Evolutionary conservation across 179 eudicot genomes (phyloP).

Genomic region (Spergularia azorica): DNA sequence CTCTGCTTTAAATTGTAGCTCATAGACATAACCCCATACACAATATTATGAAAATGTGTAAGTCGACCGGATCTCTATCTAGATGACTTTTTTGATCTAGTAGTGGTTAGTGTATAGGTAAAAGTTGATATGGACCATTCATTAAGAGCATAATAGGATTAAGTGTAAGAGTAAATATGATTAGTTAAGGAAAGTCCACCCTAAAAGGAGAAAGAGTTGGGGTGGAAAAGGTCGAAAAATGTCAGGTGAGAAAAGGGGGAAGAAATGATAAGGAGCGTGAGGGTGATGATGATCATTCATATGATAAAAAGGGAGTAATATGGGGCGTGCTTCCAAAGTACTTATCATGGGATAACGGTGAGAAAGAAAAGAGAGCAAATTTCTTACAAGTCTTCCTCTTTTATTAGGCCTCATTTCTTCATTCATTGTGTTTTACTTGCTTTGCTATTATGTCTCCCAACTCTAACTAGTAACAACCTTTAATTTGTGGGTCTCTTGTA

Average conservation of each 20-base stretch:
- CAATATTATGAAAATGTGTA: no score
- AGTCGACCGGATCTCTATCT: no score
- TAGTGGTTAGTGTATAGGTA: no score
- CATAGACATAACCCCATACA: no score
- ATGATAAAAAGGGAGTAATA: slow-evolving; percentile 38
- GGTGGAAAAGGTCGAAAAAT: slow-evolving; percentile 35
- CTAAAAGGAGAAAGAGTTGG: slow-evolving; percentile 30
- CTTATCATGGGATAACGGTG: slow-evolving; percentile 26
- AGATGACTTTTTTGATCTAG: no score
- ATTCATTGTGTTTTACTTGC: slow-evolving; percentile 24
- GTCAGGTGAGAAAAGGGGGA: slow-evolving; percentile 28
- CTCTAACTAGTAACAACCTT: not conserved
- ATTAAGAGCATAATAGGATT: not conserved
- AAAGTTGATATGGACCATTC: slow-evolving; percentile 11
- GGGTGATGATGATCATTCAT: slow-evolving; percentile 40
- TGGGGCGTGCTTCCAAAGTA: slow-evolving; percentile 35
- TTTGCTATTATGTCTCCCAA: slow-evolving; percentile 22
- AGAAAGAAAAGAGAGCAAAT: not conserved
- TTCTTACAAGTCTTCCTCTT: slow-evolving; percentile 12
- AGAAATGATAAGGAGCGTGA: slow-evolving; percentile 54
- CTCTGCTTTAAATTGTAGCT: no score
- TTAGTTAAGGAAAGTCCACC: slow-evolving; percentile 3
- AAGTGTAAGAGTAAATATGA: not conserved
- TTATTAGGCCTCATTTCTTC: slow-evolving; percentile 18
- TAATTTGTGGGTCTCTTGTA: no score